These are phyloP conservation scores for Amylocarpus encephaloides DNA, from an alignment of 2,329 filamentous ascomycete genomes.

Conservation along the genomic window DNA sequence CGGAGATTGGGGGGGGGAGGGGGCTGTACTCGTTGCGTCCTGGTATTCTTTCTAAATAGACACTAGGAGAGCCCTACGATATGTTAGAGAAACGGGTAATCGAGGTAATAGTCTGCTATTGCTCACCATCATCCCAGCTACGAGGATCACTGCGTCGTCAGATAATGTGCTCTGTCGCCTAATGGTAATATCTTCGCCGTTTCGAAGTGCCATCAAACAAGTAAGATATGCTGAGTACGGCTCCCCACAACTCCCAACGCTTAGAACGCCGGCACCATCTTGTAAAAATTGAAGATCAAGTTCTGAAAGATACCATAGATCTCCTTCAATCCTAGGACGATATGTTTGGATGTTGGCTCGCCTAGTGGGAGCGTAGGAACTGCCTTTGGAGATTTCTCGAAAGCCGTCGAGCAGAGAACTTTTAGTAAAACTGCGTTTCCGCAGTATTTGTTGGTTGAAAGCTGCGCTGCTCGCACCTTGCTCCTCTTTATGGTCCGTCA, in stretches of 20 bases:
- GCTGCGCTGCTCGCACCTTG: too few species aligned
- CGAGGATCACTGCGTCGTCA: constrained; percentile 25
- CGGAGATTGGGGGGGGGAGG: constrained; percentile 10
- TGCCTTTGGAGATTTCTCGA: constrained; percentile 17
- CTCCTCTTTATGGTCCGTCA: constrained; percentile 19
- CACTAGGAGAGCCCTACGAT: constrained; percentile 26
- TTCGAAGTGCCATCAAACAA: constrained; percentile 29
- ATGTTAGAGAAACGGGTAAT: not conserved
- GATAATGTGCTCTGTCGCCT: constrained; percentile 26
- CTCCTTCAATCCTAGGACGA: constrained; percentile 42
- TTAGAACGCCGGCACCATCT: constrained; percentile 54
- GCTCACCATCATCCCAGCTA: constrained; percentile 27
- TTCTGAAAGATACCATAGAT: constrained; percentile 52
- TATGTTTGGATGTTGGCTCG: constrained; percentile 24
- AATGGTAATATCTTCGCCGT: constrained; percentile 23
- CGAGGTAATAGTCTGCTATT: not conserved
- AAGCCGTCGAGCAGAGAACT: not conserved
- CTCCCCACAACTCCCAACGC: constrained; percentile 52
- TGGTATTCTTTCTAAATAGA: constrained; percentile 29
- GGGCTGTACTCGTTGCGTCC: constrained; percentile 24
- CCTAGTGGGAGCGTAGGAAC: constrained; percentile 21
- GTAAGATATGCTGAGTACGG: constrained; percentile 42
- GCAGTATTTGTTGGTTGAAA: not conserved
- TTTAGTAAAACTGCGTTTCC: not conserved
- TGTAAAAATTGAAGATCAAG: constrained; percentile 52